phyloP scores from a whole-genome alignment of 2,329 filamentous ascomycete genomes.

The Neoarthrinium moseri region DNA sequence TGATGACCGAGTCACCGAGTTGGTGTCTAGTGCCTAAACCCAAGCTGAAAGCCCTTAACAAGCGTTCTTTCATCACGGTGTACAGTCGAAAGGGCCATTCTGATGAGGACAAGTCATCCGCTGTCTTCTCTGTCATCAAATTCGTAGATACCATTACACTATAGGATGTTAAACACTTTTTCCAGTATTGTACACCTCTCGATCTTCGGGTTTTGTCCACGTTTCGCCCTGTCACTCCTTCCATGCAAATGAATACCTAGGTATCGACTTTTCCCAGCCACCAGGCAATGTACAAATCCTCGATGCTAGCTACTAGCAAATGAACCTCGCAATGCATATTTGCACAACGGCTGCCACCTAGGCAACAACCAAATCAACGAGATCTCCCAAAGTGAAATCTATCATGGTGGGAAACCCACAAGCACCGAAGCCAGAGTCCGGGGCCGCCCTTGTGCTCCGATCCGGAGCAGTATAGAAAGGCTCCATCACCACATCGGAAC shows the following conservation, averaged over 20 bases:
- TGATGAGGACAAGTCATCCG: too few species aligned
- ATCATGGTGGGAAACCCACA: constrained; percentile 8
- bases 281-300: constrained; percentile 29
- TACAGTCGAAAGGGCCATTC: too few species aligned
- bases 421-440: neutral
- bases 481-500: neutral
- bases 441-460: neutral
- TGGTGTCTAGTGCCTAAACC: too few species aligned
- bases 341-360: constrained; percentile 10
- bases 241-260: constrained; percentile 27
- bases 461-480: neutral
- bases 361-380: neutral
- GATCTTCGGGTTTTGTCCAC: constrained; percentile 18
- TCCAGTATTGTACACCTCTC: constrained; percentile 29
- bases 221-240: constrained; percentile 26
- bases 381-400: constrained; percentile 7
- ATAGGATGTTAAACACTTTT: constrained; percentile 19
- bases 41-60: too few species aligned
- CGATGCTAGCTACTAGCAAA: constrained; percentile 18
- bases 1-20: too few species aligned
- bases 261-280: constrained; percentile 26
- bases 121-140: constrained; percentile 9
- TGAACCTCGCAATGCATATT: constrained; percentile 22
- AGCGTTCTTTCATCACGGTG: too few species aligned
- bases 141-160: constrained; percentile 26